Evolutionary conservation across 2,329 filamentous ascomycete species (phyloP).

Genomic region (Zasmidium cellare): DNA sequence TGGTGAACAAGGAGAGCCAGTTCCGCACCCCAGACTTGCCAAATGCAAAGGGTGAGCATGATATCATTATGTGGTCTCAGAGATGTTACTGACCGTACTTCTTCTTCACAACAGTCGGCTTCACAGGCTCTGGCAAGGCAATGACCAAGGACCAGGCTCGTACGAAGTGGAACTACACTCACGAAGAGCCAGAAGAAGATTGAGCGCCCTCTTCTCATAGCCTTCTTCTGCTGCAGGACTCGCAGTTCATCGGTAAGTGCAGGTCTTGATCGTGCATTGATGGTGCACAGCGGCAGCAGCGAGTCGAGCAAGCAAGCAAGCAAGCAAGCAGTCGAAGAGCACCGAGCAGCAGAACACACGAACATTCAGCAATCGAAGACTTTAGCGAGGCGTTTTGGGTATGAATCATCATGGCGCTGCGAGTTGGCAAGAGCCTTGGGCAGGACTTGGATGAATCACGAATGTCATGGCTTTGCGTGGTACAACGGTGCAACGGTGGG

Average conservation of each 20-base stretch:
- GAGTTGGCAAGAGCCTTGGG: not conserved
- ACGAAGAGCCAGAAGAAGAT: constrained; percentile 21
- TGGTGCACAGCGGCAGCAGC: not conserved
- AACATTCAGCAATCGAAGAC: not conserved
- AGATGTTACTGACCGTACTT: constrained; percentile 21
- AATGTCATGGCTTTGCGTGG: not conserved
- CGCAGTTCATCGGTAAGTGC: constrained; percentile 1
- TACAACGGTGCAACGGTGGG: not conserved
- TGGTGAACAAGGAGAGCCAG: constrained; percentile 31
- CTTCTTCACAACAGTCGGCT: constrained; percentile 67
- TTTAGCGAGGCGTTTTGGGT: constrained; percentile 3
- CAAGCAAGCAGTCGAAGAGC: not conserved
- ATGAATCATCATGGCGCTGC: not conserved
- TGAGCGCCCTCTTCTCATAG: constrained; percentile 9
- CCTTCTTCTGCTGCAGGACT: not conserved
- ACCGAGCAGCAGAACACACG: not conserved
- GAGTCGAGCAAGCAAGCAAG: not conserved
- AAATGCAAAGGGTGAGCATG: constrained; percentile 72
- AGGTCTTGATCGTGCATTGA: not conserved
- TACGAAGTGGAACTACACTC: constrained; percentile 29
- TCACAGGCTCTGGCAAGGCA: constrained; percentile 89
- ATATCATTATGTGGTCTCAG: constrained; percentile 23
- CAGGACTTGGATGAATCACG: not conserved
- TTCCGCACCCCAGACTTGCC: constrained; percentile 74
- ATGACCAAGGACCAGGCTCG: constrained; percentile 78